Percentiles rank a stretch among this genome's conserved stretches.
Evolutionary conservation across 176 grass and related monocot genomes (phyloP).

Genomic region (Rhynchospora pubera): DNA sequence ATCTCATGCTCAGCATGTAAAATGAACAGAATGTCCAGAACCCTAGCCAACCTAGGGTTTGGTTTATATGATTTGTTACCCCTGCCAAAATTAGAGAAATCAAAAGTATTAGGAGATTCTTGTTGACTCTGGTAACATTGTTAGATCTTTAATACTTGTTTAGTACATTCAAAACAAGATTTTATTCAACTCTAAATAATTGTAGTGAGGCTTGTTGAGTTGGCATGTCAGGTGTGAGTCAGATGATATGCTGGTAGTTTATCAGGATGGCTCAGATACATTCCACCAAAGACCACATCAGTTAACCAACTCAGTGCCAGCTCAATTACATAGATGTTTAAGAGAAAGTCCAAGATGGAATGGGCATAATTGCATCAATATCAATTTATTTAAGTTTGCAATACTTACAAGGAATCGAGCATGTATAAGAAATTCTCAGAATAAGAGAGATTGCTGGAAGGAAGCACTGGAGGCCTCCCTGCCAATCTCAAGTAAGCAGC

Average conservation of each 20-base stretch:
- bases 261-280: neutral
- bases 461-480: conserved; percentile 77
- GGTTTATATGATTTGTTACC: conserved; percentile 72
- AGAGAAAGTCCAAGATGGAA: neutral
- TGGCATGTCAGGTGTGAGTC: neutral
- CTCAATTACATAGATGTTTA: neutral
- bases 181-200: neutral
- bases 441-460: conserved; percentile 81
- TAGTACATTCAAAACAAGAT: neutral
- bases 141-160: neutral
- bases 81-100: conserved; percentile 30
- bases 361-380: neutral
- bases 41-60: conserved; percentile 80
- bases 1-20: conserved; percentile 99
- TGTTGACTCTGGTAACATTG: neutral
- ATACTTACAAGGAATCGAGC: conserved; percentile 91
- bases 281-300: neutral
- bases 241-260: neutral
- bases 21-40: conserved; percentile 88
- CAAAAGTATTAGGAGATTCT: neutral
- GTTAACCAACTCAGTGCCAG: neutral
- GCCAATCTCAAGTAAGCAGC: conserved; percentile 91
- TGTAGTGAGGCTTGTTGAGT: neutral
- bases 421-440: conserved; percentile 96
- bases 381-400: neutral